These are phyloP conservation scores for Spongospora subterranea DNA, from an alignment of 208 protist genomes.

Conservation along the genomic window DNA sequence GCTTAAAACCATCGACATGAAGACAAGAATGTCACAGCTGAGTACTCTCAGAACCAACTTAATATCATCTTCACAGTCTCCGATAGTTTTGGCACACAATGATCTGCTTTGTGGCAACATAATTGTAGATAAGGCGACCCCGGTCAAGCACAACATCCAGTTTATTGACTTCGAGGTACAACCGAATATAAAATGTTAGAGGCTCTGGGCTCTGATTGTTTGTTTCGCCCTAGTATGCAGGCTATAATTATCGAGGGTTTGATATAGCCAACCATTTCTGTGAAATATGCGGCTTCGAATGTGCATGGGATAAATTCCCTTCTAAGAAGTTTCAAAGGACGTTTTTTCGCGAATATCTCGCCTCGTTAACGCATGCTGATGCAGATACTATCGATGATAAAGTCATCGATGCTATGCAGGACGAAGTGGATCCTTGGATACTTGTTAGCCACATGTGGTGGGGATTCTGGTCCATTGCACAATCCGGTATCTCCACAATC, in stretches of 20 bases:
- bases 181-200: neutral
- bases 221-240: conserved; percentile 61
- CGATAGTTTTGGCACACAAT: conserved; percentile 71
- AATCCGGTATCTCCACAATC: conserved; percentile 68
- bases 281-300: conserved; percentile 72
- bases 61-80: neutral
- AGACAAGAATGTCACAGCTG: neutral
- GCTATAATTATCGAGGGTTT: conserved; percentile 69
- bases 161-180: conserved; percentile 74
- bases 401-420: conserved; percentile 50
- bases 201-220: neutral
- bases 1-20: neutral
- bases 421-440: conserved; percentile 64
- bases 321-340: conserved; percentile 61
- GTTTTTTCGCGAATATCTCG: conserved; percentile 54
- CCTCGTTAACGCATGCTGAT: neutral
- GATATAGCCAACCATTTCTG: conserved; percentile 73
- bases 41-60: neutral
- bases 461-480: conserved; percentile 70
- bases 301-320: conserved; percentile 68
- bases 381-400: conserved; percentile 51
- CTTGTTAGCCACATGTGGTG: conserved; percentile 67
- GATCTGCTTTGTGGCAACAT: conserved; percentile 71
- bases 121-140: conserved; percentile 58
- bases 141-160: conserved; percentile 27